Percentiles rank a stretch among this genome's conserved stretches.
Evolutionary conservation across 2,329 filamentous ascomycete species (phyloP).

Genomic region (Kalaharituber pfeilii): DNA sequence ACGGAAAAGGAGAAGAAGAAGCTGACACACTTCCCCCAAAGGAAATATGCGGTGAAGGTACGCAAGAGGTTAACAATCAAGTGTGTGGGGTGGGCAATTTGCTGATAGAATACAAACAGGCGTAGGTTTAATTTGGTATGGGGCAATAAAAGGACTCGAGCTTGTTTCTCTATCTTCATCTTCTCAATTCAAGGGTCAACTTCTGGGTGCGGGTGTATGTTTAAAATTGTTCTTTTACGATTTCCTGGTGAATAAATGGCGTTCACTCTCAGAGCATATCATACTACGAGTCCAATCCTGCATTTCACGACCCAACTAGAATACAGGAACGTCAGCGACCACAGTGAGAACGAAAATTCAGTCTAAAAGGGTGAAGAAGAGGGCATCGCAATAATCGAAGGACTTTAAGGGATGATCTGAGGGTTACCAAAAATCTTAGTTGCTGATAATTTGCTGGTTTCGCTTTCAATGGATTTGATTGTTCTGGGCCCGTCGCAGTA

Average conservation of each 20-base stretch:
- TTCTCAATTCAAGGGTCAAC: constrained; percentile 12
- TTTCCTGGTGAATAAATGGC: constrained; percentile 3
- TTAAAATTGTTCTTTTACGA: constrained; percentile 9
- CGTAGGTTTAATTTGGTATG: background rate
- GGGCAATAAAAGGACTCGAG: background rate
- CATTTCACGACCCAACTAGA: too few relatives aligned
- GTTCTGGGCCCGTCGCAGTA: too few relatives aligned
- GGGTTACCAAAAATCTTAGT: too few relatives aligned
- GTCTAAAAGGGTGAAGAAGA: too few relatives aligned
- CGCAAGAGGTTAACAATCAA: background rate
- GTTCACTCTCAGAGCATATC: background rate
- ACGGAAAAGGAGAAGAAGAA: constrained; percentile 97
- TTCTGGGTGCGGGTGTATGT: constrained; percentile 13
- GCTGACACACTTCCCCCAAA: constrained; percentile 87
- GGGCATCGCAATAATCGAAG: too few relatives aligned
- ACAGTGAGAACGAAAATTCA: too few relatives aligned
- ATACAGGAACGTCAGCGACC: too few relatives aligned
- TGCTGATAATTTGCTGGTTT: too few relatives aligned
- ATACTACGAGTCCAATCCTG: background rate
- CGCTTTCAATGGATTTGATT: too few relatives aligned
- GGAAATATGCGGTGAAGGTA: constrained; percentile 98
- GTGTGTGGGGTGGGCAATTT: background rate
- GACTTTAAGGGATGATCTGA: too few relatives aligned
- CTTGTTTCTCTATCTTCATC: constrained; percentile 2
- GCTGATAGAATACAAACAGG: background rate